These are phyloP conservation scores for Vinca minor DNA, from an alignment of 257 asterid species.

Conservation along the genomic window DNA sequence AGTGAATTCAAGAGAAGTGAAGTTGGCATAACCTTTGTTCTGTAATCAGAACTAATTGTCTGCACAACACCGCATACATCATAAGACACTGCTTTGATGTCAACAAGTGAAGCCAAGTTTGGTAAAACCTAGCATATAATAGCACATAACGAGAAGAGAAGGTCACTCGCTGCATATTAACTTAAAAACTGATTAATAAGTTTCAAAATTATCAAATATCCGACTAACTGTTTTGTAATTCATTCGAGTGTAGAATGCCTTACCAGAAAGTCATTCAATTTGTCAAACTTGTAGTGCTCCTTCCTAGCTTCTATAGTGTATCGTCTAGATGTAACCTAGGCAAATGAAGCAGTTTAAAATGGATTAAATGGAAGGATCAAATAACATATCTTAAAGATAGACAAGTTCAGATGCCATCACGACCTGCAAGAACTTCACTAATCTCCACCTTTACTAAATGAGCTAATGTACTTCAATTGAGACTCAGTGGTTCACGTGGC, in stretches of 20 bases:
- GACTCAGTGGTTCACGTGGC: neutral
- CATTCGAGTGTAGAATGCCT: conserved; percentile 19
- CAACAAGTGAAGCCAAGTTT: conserved; percentile 78
- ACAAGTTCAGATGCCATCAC: no score
- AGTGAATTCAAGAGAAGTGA: neutral
- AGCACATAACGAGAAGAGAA: conserved; percentile 18
- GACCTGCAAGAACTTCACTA: neutral
- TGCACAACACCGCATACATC: conserved; percentile 73
- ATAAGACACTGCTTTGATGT: conserved; percentile 79
- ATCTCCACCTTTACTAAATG: neutral
- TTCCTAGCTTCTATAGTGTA: conserved; percentile 79
- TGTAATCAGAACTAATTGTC: conserved; percentile 61
- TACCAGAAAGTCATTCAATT: conserved; percentile 69
- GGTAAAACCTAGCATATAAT: conserved; percentile 64
- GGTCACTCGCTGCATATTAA: conserved; percentile 1
- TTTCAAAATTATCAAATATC: neutral
- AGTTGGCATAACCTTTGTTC: conserved; percentile 54
- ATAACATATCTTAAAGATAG: neutral
- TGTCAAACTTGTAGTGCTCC: conserved; percentile 77
- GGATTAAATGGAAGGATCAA: neutral
- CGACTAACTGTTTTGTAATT: neutral
- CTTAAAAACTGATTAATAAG: neutral
- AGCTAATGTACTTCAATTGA: neutral
- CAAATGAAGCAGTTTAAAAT: conserved; percentile 19
- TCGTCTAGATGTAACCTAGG: conserved; percentile 78